Percentiles rank a stretch among this genome's conserved stretches.
These are phyloP conservation scores for Mycena galericulata DNA, from an alignment of 768 basidiomycete genomes.

Conservation along the genomic window DNA sequence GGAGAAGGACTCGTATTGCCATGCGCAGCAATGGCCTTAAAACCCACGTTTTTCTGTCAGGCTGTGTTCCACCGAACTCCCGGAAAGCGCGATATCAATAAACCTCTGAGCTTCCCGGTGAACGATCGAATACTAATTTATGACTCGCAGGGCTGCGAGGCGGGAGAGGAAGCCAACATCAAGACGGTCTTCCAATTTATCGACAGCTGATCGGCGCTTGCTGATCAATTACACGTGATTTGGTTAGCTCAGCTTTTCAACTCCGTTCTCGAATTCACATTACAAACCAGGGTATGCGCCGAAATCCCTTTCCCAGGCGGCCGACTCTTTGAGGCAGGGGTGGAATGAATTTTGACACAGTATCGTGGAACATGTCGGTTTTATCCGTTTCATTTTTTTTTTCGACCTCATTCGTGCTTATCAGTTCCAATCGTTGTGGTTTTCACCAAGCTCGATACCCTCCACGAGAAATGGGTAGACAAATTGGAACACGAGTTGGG, in stretches of 20 bases:
- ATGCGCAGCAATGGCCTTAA: no score
- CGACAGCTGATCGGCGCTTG: no score
- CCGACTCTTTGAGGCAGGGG: constrained; percentile 12
- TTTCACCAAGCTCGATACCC: constrained; percentile 15
- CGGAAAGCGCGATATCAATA: no score
- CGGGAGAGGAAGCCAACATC: constrained; percentile 13
- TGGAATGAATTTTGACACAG: constrained; percentile 5
- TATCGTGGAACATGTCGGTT: neutral
- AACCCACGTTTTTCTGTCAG: no score
- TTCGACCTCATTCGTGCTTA: neutral
- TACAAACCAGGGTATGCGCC: constrained; percentile 12
- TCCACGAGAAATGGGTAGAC: neutral
- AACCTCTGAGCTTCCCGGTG: constrained; percentile 2
- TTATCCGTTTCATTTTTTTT: neutral
- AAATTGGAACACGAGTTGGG: constrained; percentile 4
- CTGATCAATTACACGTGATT: no score
- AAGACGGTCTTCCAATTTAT: constrained; percentile 7
- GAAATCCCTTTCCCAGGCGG: constrained; percentile 12
- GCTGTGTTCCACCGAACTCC: no score
- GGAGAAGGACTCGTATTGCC: no score
- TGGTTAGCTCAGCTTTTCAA: no score
- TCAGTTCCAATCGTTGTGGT: no score
- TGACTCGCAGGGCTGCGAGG: constrained; percentile 14
- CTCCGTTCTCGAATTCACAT: no score
- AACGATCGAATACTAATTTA: constrained; percentile 19